Base-by-base conservation (phyloP, 192 early-diverging fungal species). In the Phlyctochytrium bullatum region DNA sequence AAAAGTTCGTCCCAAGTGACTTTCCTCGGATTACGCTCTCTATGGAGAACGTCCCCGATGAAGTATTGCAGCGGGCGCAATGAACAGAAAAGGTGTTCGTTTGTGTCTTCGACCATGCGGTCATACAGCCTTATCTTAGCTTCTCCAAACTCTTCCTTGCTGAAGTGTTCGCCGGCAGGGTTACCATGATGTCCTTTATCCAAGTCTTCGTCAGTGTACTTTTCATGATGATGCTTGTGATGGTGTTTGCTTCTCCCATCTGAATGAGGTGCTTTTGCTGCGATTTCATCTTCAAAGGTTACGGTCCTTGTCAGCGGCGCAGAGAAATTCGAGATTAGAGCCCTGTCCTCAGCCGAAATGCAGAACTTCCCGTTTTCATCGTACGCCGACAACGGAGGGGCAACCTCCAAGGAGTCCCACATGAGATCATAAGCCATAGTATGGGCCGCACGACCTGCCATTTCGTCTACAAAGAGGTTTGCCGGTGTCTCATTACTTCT, bases 1-100 rank as follows among this genome's bases (percentile, higher is more conserved):
- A 56, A 62, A 6, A 65, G 50, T 58, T 56, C 64, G 30, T 65
- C 64, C 64, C 64, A 65, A 17, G 57, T 65, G 12, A 65, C 60
- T 31, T 62, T 65, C 30, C 64, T 12, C 16, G 64, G 32, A 14
- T 14, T 34, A 10, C 30, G 4, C 64, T 65, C 64, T 12, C 64
- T 6, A 61, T 65, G 64, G 61, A 65, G 29, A 14, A 65, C 64
- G 36, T 65, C 60, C 23, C 64, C 53, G 6, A 65, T 27, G 59
- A 65, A 65, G 36, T 35, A 65, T 58, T 65, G 64, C 10, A 57
- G 54, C 27, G 54, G 54, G 4, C 54, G 10, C 14, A 28, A 10
- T 6, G 20, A 25, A 28, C 54, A 57, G 25, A 57, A 24, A 27
- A 57, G 12, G 4, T 57, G 16, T 6, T 57, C 54, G 54, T 14